These are phyloP conservation scores for Paraconiothyrium brasiliense DNA, from an alignment of 2,329 filamentous ascomycete genomes.

Conservation along the genomic window DNA sequence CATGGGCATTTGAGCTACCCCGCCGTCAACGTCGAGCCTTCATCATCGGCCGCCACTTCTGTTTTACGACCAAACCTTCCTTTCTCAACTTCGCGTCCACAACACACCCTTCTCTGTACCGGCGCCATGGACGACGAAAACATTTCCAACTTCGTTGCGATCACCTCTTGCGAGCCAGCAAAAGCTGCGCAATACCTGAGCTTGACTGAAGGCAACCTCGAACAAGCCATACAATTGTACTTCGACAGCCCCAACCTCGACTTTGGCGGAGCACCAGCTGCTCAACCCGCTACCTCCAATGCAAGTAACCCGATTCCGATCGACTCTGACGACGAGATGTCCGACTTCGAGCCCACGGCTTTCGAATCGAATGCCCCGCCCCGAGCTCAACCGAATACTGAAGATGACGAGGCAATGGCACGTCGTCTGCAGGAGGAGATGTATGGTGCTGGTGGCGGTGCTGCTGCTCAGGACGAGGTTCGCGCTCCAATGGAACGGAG, in stretches of 20 bases:
- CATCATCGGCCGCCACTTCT: constrained; percentile 24
- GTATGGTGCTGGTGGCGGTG: constrained; percentile 67
- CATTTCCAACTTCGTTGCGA: constrained; percentile 79
- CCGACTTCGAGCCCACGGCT: constrained; percentile 55
- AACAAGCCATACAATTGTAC: constrained; percentile 88
- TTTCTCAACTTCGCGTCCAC: not conserved
- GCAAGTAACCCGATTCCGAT: constrained; percentile 72
- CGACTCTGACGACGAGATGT: constrained; percentile 77
- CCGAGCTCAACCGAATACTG: constrained; percentile 57
- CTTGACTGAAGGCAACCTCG: constrained; percentile 83
- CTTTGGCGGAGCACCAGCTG: constrained; percentile 51
- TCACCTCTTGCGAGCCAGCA: constrained; percentile 78
- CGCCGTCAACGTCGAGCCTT: constrained; percentile 30
- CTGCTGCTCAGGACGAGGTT: constrained; percentile 67
- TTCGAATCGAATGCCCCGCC: constrained; percentile 41
- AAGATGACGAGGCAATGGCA: constrained; percentile 94
- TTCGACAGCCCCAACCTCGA: constrained; percentile 86
- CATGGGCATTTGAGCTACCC: constrained; percentile 34
- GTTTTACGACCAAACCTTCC: not conserved
- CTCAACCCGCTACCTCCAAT: constrained; percentile 47
- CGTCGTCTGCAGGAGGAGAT: constrained; percentile 90
- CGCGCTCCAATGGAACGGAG: constrained; percentile 90
- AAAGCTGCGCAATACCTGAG: constrained; percentile 85
- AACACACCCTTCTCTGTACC: constrained; percentile 1
- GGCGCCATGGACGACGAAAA: constrained; percentile 59